A percentile compares a stretch with the other conserved stretches of the same genome.
These are phyloP conservation scores for Pholiota molesta DNA, from an alignment of 768 basidiomycete species.

Conservation along the genomic window DNA sequence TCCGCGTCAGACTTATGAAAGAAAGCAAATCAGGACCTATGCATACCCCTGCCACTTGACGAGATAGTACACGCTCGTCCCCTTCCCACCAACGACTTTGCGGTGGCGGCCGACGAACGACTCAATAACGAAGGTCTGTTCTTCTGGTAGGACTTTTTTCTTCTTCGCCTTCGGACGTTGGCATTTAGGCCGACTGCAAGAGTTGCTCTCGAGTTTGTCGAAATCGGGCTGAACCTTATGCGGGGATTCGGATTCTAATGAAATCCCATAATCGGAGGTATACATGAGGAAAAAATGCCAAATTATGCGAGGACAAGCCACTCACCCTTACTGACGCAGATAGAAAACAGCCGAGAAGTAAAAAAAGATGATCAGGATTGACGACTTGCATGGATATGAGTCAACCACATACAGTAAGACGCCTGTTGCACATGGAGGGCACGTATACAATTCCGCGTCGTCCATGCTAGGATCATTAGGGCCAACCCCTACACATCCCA, in stretches of 20 bases:
- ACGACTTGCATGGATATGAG: background rate
- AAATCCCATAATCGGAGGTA: background rate
- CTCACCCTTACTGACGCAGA: background rate
- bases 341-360: background rate
- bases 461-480: slow-evolving; percentile 39
- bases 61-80: slow-evolving; percentile 32
- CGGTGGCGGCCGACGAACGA: slow-evolving; percentile 35
- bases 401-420: slow-evolving; percentile 28
- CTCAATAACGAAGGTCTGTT: slow-evolving; percentile 33
- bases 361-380: background rate
- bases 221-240: background rate
- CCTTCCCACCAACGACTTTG: slow-evolving; percentile 26
- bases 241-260: slow-evolving; percentile 1
- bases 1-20: background rate
- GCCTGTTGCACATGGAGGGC: slow-evolving; percentile 42
- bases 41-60: slow-evolving; percentile 45
- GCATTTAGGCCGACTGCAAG: slow-evolving; percentile 8
- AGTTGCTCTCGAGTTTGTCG: background rate
- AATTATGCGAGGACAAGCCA: background rate
- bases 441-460: slow-evolving; percentile 35
- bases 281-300: background rate
- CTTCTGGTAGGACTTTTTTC: slow-evolving; percentile 13
- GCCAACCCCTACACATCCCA: slow-evolving; percentile 49
- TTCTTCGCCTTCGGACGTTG: slow-evolving; percentile 3
- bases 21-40: background rate